Evolutionary conservation across 2,329 filamentous ascomycete species (phyloP).

Genomic region (Colletotrichum navitas): DNA sequence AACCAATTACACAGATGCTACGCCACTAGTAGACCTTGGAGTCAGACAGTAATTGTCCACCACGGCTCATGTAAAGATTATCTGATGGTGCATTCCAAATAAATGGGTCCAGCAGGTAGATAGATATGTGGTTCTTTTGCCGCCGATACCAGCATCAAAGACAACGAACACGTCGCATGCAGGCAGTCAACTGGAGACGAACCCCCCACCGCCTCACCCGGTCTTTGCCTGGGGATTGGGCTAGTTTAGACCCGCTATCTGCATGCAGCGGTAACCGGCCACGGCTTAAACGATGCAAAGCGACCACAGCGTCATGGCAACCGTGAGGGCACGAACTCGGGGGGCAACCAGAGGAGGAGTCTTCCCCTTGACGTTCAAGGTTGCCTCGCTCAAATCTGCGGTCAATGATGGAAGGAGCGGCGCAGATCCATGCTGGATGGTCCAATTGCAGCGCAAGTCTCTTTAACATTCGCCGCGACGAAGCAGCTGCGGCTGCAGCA

Average conservation of each 20-base stretch:
- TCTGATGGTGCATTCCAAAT: conserved; percentile 1
- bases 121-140: background rate
- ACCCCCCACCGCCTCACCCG: background rate
- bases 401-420: conserved; percentile 26
- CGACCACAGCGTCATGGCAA: conserved; percentile 42
- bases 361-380: background rate
- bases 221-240: conserved; percentile 6
- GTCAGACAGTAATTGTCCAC: background rate
- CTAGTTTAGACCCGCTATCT: conserved; percentile 21
- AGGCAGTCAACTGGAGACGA: conserved; percentile 18
- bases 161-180: conserved; percentile 33
- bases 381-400: conserved; percentile 21
- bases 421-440: background rate
- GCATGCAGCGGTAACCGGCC: conserved; percentile 34
- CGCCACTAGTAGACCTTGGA: conserved; percentile 6
- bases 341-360: conserved; percentile 18
- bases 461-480: background rate
- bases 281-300: conserved; percentile 32
- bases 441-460: background rate
- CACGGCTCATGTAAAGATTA: background rate
- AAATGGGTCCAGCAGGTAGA: background rate
- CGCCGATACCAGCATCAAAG: background rate
- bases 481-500: conserved; percentile 24
- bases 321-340: conserved; percentile 32
- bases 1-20: conserved; percentile 14